Percentiles rank a stretch among this genome's conserved stretches.
phyloP scores from a whole-genome alignment of 2,329 filamentous ascomycete species.

The Colletotrichum filicis region DNA sequence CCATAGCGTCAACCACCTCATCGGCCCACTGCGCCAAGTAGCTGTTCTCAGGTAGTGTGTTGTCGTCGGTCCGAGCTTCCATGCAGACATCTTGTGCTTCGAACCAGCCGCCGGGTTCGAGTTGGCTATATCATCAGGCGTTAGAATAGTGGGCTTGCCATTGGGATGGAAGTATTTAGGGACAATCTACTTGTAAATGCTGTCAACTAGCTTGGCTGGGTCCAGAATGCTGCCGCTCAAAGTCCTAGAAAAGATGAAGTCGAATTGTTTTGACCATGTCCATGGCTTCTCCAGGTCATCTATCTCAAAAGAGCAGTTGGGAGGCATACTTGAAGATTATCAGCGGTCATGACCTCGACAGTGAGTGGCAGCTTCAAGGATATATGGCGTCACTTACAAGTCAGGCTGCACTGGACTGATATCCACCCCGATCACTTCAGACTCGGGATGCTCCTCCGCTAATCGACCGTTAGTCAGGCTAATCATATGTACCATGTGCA shows the following conservation, averaged over 20 bases:
- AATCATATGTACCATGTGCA: background rate
- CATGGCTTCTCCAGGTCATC: conserved; percentile 50
- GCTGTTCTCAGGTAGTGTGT: conserved; percentile 43
- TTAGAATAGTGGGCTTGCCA: background rate
- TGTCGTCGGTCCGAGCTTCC: conserved; percentile 45
- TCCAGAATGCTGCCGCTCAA: conserved; percentile 44
- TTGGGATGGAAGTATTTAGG: too few relatives aligned
- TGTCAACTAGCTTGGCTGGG: conserved; percentile 39
- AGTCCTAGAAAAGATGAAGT: conserved; percentile 48
- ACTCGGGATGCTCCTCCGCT: conserved; percentile 44
- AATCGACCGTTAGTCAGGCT: background rate
- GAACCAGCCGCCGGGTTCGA: conserved; percentile 48
- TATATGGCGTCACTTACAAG: conserved; percentile 1
- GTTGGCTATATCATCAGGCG: conserved; percentile 21
- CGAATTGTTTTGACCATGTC: conserved; percentile 45
- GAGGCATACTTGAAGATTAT: conserved; percentile 45
- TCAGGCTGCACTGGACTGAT: conserved; percentile 32
- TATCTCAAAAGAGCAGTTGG: conserved; percentile 56
- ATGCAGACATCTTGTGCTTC: conserved; percentile 45
- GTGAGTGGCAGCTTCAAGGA: background rate
- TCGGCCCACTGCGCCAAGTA: conserved; percentile 45
- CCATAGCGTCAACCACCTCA: conserved; percentile 45
- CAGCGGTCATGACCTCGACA: background rate
- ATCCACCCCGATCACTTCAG: conserved; percentile 40
- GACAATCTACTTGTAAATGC: conserved; percentile 37